Conservation (phyloP, 495 filamentous ascomycete species). For the Daldinia grandis region DNA sequence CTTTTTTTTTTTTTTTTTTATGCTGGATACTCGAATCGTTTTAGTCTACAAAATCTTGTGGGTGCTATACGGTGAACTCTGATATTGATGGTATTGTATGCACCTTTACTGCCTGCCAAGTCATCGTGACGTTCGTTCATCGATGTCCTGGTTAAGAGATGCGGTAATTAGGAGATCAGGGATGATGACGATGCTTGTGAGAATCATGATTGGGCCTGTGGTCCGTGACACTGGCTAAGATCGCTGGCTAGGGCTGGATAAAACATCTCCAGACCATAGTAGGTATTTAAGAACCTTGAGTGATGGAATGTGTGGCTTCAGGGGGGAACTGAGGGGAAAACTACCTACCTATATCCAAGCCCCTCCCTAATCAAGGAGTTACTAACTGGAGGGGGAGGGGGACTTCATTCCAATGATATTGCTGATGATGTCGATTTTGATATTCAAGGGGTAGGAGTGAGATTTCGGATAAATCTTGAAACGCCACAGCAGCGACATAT, state of each 20-base stretch:
- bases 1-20: too few species aligned
- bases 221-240: slow-evolving; percentile 10
- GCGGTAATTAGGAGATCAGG: slow-evolving; percentile 26
- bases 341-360: not conserved
- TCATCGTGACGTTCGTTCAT: slow-evolving; percentile 18
- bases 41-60: slow-evolving; percentile 8
- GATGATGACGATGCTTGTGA: slow-evolving; percentile 28
- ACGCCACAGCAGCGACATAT: slow-evolving; percentile 26
- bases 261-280: slow-evolving; percentile 26
- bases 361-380: slow-evolving; percentile 10
- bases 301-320: slow-evolving; percentile 21
- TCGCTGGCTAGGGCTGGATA: slow-evolving; percentile 34
- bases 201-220: slow-evolving; percentile 20
- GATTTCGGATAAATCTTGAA: slow-evolving; percentile 41
- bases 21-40: slow-evolving; percentile 11
- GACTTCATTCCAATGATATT: slow-evolving; percentile 33
- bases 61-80: not conserved
- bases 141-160: slow-evolving; percentile 10
- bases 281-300: not conserved
- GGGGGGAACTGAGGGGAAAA: not conserved
- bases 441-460: slow-evolving; percentile 30
- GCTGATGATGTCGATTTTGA: slow-evolving; percentile 26
- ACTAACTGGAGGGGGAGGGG: slow-evolving; percentile 12
- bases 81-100: slow-evolving; percentile 1
- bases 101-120: slow-evolving; percentile 14